Conservation (phyloP, 106 monocot species). For the Apostasia shenzhenica region DNA sequence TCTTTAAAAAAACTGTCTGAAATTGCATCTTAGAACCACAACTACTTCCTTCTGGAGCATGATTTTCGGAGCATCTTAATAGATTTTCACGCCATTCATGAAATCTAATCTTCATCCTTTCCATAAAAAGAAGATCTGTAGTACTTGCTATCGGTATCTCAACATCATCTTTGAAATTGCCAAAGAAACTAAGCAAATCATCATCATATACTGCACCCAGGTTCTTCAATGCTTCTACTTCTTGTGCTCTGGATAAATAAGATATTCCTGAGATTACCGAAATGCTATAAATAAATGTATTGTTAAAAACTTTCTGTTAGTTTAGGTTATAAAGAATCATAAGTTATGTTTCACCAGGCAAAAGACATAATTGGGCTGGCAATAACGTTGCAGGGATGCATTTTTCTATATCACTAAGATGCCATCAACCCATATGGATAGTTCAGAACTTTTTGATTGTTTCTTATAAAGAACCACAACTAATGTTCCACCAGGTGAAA, state of each 20-base stretch:
- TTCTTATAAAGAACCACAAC: no score
- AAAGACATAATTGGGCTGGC: no score
- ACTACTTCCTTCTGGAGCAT: slow-evolving; percentile 10
- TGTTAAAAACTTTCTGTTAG: slow-evolving; percentile 2
- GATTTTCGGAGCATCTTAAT: slow-evolving; percentile 19
- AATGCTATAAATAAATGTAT: slow-evolving; percentile 32
- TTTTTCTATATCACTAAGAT: no score
- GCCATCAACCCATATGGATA: no score
- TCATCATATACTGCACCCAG: slow-evolving; percentile 21
- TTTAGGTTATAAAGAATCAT: slow-evolving; percentile 6
- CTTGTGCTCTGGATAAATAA: slow-evolving; percentile 94
- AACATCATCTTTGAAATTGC: slow-evolving; percentile 10
- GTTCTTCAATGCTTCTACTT: slow-evolving; percentile 43
- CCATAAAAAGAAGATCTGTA: slow-evolving; percentile 78
- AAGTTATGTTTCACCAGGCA: no score
- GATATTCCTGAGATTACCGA: slow-evolving; percentile 87
- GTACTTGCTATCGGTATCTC: slow-evolving; percentile 53
- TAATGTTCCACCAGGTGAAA: no score
- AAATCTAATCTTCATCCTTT: slow-evolving; percentile 78
- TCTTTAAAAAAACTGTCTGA: slow-evolving; percentile 75
- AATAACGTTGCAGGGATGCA: no score
- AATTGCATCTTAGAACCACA: slow-evolving; percentile 25
- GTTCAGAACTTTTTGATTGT: no score
- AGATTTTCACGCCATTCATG: slow-evolving; percentile 66
- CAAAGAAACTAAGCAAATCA: slow-evolving; percentile 9